Conservation (phyloP, 257 asterid genomes). For the Fraxinus anomala region DNA sequence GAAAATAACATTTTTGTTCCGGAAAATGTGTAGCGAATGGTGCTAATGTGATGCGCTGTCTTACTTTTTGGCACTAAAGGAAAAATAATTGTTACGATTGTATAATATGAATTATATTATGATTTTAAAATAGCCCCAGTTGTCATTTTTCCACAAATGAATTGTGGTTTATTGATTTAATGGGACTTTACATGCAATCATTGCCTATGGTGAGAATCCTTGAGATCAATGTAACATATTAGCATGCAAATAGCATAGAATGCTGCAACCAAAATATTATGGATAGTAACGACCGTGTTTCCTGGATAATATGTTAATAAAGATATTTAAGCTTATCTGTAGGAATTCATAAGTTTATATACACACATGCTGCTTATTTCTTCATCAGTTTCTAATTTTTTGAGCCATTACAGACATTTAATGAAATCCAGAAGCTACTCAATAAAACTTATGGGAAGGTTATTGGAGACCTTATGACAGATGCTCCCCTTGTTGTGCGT, state of each 20-base stretch:
- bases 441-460: constrained; percentile 78
- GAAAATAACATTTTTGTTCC: neutral
- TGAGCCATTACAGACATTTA: constrained; percentile 55
- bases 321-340: constrained; percentile 10
- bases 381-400: constrained; percentile 25
- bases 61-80: neutral
- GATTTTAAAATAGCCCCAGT: too few relatives aligned
- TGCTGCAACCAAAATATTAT: neutral
- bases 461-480: constrained; percentile 87
- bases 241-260: neutral
- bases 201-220: neutral
- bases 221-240: neutral
- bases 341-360: neutral
- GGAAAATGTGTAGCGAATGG: neutral
- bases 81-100: too few relatives aligned
- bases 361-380: neutral
- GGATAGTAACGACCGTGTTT: neutral
- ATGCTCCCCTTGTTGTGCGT: constrained; percentile 70
- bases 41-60: neutral
- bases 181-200: neutral
- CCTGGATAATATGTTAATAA: neutral
- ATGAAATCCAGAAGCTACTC: constrained; percentile 80
- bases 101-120: neutral
- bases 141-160: neutral
- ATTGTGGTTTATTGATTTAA: too few relatives aligned